phyloP scores from a whole-genome alignment of 352 stramenopile genomes.

The Phytopythium mirpurense region DNA sequence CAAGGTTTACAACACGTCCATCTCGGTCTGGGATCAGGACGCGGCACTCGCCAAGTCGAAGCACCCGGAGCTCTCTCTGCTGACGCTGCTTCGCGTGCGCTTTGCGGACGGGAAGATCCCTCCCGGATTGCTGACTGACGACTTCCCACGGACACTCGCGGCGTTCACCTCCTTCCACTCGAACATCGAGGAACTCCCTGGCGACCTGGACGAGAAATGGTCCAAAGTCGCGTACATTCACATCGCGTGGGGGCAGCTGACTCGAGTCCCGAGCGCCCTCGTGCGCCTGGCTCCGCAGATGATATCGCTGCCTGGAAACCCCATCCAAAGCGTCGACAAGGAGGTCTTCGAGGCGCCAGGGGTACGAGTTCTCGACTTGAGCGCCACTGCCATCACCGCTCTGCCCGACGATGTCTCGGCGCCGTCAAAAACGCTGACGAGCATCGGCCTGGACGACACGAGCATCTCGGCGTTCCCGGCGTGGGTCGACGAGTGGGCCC shows the following conservation, averaged over 20 bases:
- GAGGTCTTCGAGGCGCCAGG: slow-evolving; percentile 1
- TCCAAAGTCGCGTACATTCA: too few species aligned
- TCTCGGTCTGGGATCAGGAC: slow-evolving; percentile 10
- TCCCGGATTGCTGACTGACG: neutral
- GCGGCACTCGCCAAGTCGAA: slow-evolving; percentile 9
- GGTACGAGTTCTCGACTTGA: neutral
- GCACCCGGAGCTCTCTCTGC: slow-evolving; percentile 12
- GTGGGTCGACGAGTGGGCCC: slow-evolving; percentile 21
- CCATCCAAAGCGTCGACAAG: neutral
- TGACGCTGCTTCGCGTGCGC: slow-evolving; percentile 20
- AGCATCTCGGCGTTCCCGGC: slow-evolving; percentile 20
- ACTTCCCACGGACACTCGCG: neutral
- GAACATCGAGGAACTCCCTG: slow-evolving; percentile 2
- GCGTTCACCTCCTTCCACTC: slow-evolving; percentile 2
- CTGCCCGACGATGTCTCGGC: slow-evolving; percentile 1
- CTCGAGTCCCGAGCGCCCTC: neutral
- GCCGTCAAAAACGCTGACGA: neutral
- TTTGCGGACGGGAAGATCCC: slow-evolving; percentile 8
- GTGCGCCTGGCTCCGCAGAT: neutral
- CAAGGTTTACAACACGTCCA: slow-evolving; percentile 28
- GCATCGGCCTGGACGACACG: slow-evolving; percentile 14
- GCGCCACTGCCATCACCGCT: neutral
- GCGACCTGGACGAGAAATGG: slow-evolving; percentile 6
- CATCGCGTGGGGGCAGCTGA: neutral
- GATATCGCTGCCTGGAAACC: slow-evolving; percentile 1